Percentiles rank a stretch among this genome's conserved stretches.
Evolutionary conservation across 345 rosid genomes (phyloP).

Genomic region (Eucalyptus cloeziana): DNA sequence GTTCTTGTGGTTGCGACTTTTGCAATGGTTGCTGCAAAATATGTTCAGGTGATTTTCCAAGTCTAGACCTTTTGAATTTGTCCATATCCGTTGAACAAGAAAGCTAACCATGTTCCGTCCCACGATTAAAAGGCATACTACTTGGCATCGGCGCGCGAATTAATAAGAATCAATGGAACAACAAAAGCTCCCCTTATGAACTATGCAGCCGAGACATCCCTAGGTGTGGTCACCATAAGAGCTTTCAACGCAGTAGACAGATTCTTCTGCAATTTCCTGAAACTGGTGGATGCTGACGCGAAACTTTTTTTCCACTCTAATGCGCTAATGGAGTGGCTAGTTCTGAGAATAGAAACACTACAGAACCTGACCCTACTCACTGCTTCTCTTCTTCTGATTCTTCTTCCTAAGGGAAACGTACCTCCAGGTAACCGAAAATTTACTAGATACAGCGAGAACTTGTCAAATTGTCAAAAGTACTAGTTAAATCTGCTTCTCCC

Average conservation of each 20-base stretch:
- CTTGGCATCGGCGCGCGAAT: slow-evolving; percentile 62
- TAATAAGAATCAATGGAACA: slow-evolving; percentile 75
- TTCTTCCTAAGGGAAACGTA: slow-evolving; percentile 54
- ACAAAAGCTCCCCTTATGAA: slow-evolving; percentile 93
- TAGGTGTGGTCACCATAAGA: slow-evolving; percentile 71
- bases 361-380: slow-evolving; percentile 59
- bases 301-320: slow-evolving; percentile 62
- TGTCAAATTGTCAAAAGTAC: not conserved
- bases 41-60: slow-evolving; percentile 37
- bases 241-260: slow-evolving; percentile 55
- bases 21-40: slow-evolving; percentile 37
- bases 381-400: slow-evolving; percentile 56
- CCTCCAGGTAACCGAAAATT: slow-evolving; percentile 29
- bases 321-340: slow-evolving; percentile 72
- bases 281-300: slow-evolving; percentile 67
- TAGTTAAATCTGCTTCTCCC: not conserved
- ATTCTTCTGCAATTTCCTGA: slow-evolving; percentile 44
- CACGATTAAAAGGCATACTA: slow-evolving; percentile 36
- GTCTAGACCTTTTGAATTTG: not conserved
- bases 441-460: not conserved
- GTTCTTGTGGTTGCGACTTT: slow-evolving; percentile 47
- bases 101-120: not conserved
- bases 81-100: not conserved
- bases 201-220: slow-evolving; percentile 74
- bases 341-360: slow-evolving; percentile 52